Base-by-base conservation (phyloP, 306 rosid species). In the Lathyrus sativus region DNA sequence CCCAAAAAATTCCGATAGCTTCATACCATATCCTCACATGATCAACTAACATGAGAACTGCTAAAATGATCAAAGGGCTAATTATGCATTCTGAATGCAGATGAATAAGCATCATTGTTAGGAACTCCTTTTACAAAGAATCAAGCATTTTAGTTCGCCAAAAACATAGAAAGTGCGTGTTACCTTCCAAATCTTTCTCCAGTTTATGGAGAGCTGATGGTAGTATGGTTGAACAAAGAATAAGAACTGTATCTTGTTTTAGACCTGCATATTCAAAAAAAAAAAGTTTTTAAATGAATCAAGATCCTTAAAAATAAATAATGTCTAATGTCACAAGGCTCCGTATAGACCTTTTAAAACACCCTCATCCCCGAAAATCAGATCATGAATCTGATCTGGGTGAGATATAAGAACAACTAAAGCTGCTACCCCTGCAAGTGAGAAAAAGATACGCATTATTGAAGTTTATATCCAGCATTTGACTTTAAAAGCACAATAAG, bases 401-500 rank as follows among this genome's bases (percentile, higher is more conserved):
- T 81, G 77, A 77, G 86, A 72, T 67, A 81, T 65, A 66, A 68
- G 73, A 74, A 89, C 79, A 73, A 92, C 77, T 79, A 89, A 75
- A 82, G 95, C 95, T 11, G 80, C 62, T 35, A 74, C 91, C 75
- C 80, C 98, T 92, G 89, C 85, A 78, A 76, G 74, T 48, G 68
- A 66, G 67, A 37, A 66, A 70, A 46, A 76, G 35, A 74, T 17
- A 73, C 37, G 74, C 43, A 58, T 71, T 38, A n/a, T 12, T 26
- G 18, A 24, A 55, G 35, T 24, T 54, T 37, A 54, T 54, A 22
- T 54, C 15, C 60, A 24, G n/a, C 35, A 53, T 53, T 54, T 53
- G 33, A 53, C 22, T 53, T 22, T 24, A 54, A 54, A 22, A 11
- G 60, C 60, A 56, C 41, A 29, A 19, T 28, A 56, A 29, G 38